Base-by-base conservation (phyloP, 2,329 filamentous ascomycete genomes). In the Aspergillus aculeatus region DNA sequence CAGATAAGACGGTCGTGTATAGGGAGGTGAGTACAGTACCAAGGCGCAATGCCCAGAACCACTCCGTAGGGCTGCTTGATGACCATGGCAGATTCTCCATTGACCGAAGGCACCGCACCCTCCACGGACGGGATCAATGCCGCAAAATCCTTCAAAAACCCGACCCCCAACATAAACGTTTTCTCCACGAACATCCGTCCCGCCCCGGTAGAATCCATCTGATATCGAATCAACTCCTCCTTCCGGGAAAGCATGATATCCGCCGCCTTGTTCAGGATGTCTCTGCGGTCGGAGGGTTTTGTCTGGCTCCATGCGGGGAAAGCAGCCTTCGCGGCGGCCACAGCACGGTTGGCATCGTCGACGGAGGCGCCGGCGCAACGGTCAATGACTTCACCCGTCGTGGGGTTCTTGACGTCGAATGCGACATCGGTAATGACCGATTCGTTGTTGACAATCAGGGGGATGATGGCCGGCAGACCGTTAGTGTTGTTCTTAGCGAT, bases 51-150 rank as follows among this genome's bases (percentile, higher is more conserved):
- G 2, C 86, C 87, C 31, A 96, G 78, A 16, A 93, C 82, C 7
- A 95, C 91, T 1, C 92, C 92, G 67, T 86, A 92, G 0, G 92
- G 91, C 75, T 93, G 89, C 70, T 87, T 88, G 64, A 88, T 76
- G 4, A 96, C 77, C 65, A 95, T 79, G 0, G 87, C 90, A 52
- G 77, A 81, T 24, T 81, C 81, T 0, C 81, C 82, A 41, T 84
- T 79, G 21, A 80, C 77, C 2, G 74, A 74, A 0, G 83, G 83
- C 19, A 84, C 80, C 10, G 71, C 69, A 1, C 83, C 84, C 66
- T 78, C 77, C 14, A 85, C 75, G 2, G 73, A 73, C 6, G 77
- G 71, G 26, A 83, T 75, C 49, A 81, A 74, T 7, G 81, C 83
- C 1, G 83, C 82, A 1, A 84, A 77, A 66, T 85, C 83, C 57